Conservation (phyloP, 177 flowering plant species). For the Telopea speciosissima region DNA sequence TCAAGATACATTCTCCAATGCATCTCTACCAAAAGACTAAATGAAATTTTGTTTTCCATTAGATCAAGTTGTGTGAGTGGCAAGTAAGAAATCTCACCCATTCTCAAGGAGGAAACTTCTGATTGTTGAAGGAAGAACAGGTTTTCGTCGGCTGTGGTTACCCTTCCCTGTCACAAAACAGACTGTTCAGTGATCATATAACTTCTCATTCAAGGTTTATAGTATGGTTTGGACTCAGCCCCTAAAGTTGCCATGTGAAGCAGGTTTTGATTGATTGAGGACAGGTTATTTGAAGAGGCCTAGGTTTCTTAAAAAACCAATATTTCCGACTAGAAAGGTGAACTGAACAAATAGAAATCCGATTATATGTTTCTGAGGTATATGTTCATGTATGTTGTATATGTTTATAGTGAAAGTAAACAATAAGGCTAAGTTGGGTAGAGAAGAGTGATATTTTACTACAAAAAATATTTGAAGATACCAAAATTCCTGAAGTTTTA, state of each 20-base stretch:
- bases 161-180: slow-evolving; percentile 52
- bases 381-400: no score
- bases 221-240: not conserved
- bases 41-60: not conserved
- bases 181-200: not conserved
- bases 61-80: not conserved
- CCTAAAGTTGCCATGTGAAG: not conserved
- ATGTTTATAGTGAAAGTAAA: no score
- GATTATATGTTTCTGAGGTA: not conserved
- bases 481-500: not conserved
- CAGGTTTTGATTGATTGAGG: not conserved
- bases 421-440: no score
- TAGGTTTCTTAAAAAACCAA: not conserved
- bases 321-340: not conserved
- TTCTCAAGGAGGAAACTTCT: slow-evolving; percentile 65
- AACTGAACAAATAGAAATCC: not conserved
- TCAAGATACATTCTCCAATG: not conserved
- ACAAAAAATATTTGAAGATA: no score
- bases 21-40: not conserved
- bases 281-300: not conserved
- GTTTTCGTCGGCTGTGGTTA: slow-evolving; percentile 74
- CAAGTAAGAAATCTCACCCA: slow-evolving; percentile 34
- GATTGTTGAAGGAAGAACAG: slow-evolving; percentile 74
- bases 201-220: not conserved
- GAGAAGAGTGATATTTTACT: no score